Evolutionary conservation across 495 filamentous ascomycete species (phyloP), one percentile per base, ranked within the genome.

Genomic region (Lophium mytilinum): DNA sequence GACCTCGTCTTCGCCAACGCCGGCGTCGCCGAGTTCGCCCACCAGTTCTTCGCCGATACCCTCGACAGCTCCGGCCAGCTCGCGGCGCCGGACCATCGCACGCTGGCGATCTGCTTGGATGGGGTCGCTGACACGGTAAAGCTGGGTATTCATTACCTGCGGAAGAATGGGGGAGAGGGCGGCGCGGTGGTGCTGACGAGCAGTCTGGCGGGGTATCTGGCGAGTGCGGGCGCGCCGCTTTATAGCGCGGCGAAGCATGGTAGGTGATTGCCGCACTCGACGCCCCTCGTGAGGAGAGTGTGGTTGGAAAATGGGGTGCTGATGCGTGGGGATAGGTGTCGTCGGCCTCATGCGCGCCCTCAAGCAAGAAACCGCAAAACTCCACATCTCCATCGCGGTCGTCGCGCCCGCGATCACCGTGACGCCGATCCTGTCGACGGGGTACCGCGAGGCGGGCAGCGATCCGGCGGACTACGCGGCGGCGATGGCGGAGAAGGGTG

Each of bases 321-420:
- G 58, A 45, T 19, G 15, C 19, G 43, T 3, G 18, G 15, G 7
- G 7, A 36, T 34, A 58, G 60, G 66, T 34, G 57, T 71, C 14
- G 67, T 71, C 11, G 69, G 69, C 41, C 63, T 69, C 24, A 58
- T 71, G 61, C 67, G 69, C n/a, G 67, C 69, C 1, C 55, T 71
- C 2, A 68, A 71, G 41, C 58, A 62, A 19, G 67, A 69, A 30
- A 64, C 57, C 24, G 63, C 65, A 10, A 64, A 61, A 52, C 49
- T 65, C 19, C 53, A 61, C 52, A 67, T 71, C 33, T 53, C 65
- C 21, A 55, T 71, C 45, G 55, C 58, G 4, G 63, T 71, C 14
- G 64, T 71, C 12, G 69, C 69, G n/a, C 69, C 67, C 0, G 69
- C 62, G 3, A 69, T 71, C 40, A 71, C 69, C 10, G 57, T 67